phyloP scores from a whole-genome alignment of 2,329 filamentous ascomycete species.

The Ophiostoma tasmaniense region DNA sequence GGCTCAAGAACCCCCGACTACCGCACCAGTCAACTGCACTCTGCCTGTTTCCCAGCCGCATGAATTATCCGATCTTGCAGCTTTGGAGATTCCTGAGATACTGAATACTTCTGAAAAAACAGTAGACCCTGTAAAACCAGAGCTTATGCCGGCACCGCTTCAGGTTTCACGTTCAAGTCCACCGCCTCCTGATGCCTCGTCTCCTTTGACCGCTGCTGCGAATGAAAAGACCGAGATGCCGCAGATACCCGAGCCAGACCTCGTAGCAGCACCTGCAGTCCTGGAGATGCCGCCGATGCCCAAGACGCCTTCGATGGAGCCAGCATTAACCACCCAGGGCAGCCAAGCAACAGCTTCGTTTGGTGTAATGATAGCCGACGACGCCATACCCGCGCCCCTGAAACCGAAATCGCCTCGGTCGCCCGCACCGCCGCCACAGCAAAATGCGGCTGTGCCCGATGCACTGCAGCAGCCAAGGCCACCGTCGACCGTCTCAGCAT shows the following conservation, averaged over 20 bases:
- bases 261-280: no score
- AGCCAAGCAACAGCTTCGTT: not conserved
- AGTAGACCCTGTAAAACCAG: not conserved
- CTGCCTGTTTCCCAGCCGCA: not conserved
- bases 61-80: not conserved
- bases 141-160: constrained; percentile 13
- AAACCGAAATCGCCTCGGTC: constrained; percentile 8
- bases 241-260: not conserved
- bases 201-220: not conserved
- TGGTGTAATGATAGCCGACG: not conserved
- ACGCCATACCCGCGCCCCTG: constrained; percentile 10
- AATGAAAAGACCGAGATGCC: not conserved
- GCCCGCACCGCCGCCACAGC: not conserved
- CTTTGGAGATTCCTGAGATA: not conserved
- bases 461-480: not conserved
- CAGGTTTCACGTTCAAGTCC: constrained; percentile 7
- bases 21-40: not conserved
- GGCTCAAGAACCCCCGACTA: not conserved
- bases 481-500: not conserved
- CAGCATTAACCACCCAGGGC: not conserved
- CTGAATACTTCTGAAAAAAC: not conserved
- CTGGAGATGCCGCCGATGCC: constrained; percentile 5
- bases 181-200: not conserved
- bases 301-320: not conserved
- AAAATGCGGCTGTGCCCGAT: not conserved